phyloP scores from a whole-genome alignment of 441 rosid genomes.

The Capsella rubella region DNA sequence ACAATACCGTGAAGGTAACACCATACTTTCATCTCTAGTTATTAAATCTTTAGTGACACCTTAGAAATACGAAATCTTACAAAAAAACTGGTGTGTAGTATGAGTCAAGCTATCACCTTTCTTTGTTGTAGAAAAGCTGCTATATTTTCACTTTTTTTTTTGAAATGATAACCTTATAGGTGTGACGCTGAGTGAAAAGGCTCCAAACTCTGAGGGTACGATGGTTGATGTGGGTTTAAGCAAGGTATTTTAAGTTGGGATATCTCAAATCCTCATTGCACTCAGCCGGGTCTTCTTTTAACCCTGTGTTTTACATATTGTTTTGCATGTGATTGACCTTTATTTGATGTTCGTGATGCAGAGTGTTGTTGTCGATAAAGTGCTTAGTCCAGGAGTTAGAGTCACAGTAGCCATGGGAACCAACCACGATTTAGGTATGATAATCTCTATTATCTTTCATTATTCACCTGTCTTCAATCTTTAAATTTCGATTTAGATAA shows the following conservation, averaged over 20 bases:
- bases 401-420: conserved; percentile 94
- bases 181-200: conserved; percentile 67
- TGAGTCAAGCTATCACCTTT: conserved; percentile 1
- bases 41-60: conserved; percentile 11
- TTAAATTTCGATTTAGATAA: neutral
- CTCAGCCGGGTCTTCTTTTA: neutral
- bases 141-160: conserved; percentile 15
- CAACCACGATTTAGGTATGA: conserved; percentile 67
- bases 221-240: conserved; percentile 90
- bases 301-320: neutral
- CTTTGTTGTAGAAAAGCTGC: neutral
- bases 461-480: neutral
- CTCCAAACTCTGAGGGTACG: conserved; percentile 56
- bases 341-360: conserved; percentile 50
- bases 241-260: conserved; percentile 59
- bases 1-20: conserved; percentile 80
- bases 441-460: conserved; percentile 39
- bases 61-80: conserved; percentile 2
- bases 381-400: conserved; percentile 77
- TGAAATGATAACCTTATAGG: conserved; percentile 51
- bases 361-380: conserved; percentile 77
- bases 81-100: conserved; percentile 15
- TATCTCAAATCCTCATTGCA: neutral
- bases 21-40: neutral
- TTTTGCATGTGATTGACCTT: conserved; percentile 13